Evolutionary conservation across 176 grass and related monocot species (phyloP).

Genomic region (Triticum dicoccoides): DNA sequence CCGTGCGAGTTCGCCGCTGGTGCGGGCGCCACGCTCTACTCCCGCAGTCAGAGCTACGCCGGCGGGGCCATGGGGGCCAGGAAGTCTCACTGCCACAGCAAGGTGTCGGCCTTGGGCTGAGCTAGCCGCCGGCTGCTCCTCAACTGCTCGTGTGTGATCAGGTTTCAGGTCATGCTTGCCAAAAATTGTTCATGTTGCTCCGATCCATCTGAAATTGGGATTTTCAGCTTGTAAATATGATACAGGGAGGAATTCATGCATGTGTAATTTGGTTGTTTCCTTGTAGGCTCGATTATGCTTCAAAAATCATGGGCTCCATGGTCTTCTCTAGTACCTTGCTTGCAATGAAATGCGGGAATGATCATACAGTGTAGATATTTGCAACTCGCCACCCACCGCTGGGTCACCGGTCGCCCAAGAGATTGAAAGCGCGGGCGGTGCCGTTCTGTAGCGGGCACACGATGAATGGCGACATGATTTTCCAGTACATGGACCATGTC

Average conservation of each 20-base stretch:
- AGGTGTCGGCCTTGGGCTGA: constrained; percentile 19
- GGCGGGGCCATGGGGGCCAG: neutral
- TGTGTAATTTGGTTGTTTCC: neutral
- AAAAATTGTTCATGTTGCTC: neutral
- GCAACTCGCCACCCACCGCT: neutral
- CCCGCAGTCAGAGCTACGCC: constrained; percentile 44
- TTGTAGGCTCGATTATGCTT: neutral
- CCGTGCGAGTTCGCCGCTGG: constrained; percentile 40
- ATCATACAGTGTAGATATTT: neutral
- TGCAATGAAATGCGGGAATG: neutral
- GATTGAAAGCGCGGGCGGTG: neutral
- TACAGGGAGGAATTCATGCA: neutral
- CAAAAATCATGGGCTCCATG: neutral
- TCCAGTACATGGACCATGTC: neutral
- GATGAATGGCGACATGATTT: neutral
- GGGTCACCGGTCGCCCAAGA: neutral
- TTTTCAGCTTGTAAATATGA: neutral
- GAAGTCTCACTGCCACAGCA: constrained; percentile 14
- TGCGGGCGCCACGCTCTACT: neutral
- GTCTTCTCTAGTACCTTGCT: neutral
- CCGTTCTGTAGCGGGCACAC: neutral
- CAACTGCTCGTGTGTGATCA: neutral
- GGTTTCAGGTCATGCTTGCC: neutral
- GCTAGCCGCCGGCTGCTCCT: neutral
- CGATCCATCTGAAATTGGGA: neutral